Base-by-base conservation (phyloP, 768 basidiomycete species). In the Ephemerocybe angulata region DNA sequence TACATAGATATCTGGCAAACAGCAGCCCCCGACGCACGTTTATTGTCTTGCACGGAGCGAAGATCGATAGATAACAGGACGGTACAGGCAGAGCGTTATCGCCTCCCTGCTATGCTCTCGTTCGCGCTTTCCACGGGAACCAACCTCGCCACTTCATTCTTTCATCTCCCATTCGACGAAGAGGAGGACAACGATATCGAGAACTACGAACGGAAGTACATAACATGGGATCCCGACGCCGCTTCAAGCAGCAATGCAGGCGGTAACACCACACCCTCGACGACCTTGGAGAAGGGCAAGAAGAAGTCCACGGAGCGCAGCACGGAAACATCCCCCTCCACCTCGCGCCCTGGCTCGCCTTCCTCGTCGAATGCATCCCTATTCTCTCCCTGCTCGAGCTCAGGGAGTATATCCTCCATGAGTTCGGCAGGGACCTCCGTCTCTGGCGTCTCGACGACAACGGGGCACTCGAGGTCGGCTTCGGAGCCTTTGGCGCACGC, bases 81-180 rank as follows among this genome's bases (percentile, higher is more conserved):
- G 17, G 17, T 8, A 35, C 33, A 8, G 17, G 33, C 33, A 8
- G 33, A 35, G 17, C 31, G 21, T 17, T 4, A 24, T 53, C 27
- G 6, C 52, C 52, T 17, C 76, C 78, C 49, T 79, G 30, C 59
- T 56, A 77, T 79, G 77, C 70, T 79, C 58, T 77, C 76, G 12
- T 79, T 75, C 65, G 76, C 76, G 50, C 63, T 79, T 55, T 72
- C 72, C 13, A 76, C 75, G 57, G 76, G 75, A 74, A 51, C 51
- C 56, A 40, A 52, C 46, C 21, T 19, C 86, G 87, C 82, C 48
- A 82, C 76, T 64, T 75, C 78, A 5, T 86, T 83, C 67, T 86
- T 87, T 62, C 76, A 82, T 62, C 74, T 84, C 8, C 85, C 86
- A 21, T 70, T 85, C 58, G 83, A 85, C 64, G 81, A 85, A 54